Conservation (phyloP, 768 basidiomycete genomes). For the Filobasidium floriforme region DNA sequence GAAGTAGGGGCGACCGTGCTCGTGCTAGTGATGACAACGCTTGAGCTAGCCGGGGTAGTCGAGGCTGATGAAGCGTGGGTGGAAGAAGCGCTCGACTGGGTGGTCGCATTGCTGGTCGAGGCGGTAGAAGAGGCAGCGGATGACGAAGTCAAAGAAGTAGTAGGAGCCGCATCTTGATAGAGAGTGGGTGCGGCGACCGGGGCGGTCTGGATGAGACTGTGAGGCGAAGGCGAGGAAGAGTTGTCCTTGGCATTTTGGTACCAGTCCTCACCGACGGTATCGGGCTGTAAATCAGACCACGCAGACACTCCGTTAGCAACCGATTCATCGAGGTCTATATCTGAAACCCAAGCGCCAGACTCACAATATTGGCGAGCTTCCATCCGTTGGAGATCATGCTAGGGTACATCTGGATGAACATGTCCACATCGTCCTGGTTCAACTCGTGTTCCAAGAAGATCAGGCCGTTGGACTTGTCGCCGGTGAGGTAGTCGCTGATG, state of each 20-base stretch:
- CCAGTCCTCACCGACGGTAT: not conserved
- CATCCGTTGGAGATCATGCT: slow-evolving; percentile 55
- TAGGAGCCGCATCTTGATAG: too few relatives aligned
- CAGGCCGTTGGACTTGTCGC: slow-evolving; percentile 68
- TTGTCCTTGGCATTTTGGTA: not conserved
- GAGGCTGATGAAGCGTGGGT: too few relatives aligned
- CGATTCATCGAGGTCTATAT: not conserved
- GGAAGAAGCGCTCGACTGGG: too few relatives aligned
- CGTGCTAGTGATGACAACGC: too few relatives aligned
- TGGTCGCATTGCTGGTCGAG: too few relatives aligned
- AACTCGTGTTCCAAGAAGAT: slow-evolving; percentile 81
- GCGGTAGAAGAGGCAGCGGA: too few relatives aligned
- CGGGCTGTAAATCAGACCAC: not conserved
- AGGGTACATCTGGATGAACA: slow-evolving; percentile 53
- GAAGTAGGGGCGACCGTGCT: too few relatives aligned
- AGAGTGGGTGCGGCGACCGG: too few relatives aligned
- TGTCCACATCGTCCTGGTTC: slow-evolving; percentile 54
- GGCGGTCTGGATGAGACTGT: not conserved
- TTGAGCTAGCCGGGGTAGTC: too few relatives aligned
- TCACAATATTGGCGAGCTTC: slow-evolving; percentile 51
- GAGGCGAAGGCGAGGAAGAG: not conserved
- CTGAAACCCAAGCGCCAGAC: not conserved
- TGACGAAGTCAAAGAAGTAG: too few relatives aligned
- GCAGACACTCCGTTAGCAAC: not conserved
- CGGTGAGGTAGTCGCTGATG: slow-evolving; percentile 53